Evolutionary conservation across 2,329 filamentous ascomycete species (phyloP), one percentile per base, ranked within the genome.

Genomic region (Botryotinia narcissicola): DNA sequence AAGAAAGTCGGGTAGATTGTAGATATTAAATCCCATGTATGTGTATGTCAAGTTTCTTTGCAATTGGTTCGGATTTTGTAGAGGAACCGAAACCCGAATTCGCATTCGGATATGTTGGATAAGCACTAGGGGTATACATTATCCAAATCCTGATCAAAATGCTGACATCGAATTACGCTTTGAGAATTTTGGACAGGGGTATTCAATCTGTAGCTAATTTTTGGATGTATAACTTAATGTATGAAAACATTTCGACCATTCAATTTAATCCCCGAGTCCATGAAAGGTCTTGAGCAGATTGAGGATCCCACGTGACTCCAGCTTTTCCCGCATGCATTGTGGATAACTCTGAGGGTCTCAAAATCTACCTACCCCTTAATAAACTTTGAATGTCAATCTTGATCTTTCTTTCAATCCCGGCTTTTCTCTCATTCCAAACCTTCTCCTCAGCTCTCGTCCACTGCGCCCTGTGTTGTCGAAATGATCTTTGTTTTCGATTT

Each of bases 191-290:
- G n/a, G 14, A 54, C 6, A 29, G 14, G 6, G 14, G 3, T 16
- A 29, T n/a, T 18, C 14, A 9, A 29, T 12, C 5, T 29, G 12
- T 29, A n/a, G 4, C 22, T 14, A 25, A 6, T 4, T 51, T 0
- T n/a, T 7, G 46, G 4, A 25, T 25, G n/a, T n/a, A n/a, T n/a
- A n/a, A n/a, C n/a, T n/a, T n/a, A n/a, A n/a, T n/a, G 46, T 51
- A 5, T 6, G 4, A 48, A 51, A 25, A 51, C 4, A 25, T 0
- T 51, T 51, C 22, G 10, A 51, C 4, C 46, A 25, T 25, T 4
- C 1, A 48, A 7, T 48, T 48, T 16, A 2, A 5, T n/a, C 10
- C 0, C 22, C 4, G 10, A 51, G 20, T 5, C 0, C 8, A 48
- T 25, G 3, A 54, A 8, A 18, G 2, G 1, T 54, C 6, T n/a